Percentiles rank a stretch among this genome's conserved stretches.
Conservation (phyloP, 768 basidiomycete genomes). For the Termitomyces eurrhizus region DNA sequence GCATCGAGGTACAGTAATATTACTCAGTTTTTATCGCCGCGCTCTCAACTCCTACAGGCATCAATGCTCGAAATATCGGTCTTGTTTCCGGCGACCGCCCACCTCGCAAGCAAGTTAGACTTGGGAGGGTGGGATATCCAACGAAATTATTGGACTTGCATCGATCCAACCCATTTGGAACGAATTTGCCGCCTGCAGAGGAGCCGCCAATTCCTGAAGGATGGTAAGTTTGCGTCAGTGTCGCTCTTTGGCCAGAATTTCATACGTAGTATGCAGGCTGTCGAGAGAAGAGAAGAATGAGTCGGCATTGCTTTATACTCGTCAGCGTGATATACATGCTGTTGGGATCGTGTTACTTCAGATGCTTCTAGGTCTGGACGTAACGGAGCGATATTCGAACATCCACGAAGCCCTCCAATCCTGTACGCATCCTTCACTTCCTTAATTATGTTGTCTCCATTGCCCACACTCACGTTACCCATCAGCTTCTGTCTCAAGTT, state of each 20-base stretch:
- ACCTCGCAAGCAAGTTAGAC: slow-evolving; percentile 58
- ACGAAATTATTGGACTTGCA: slow-evolving; percentile 76
- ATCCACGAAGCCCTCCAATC: slow-evolving; percentile 54
- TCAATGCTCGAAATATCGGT: slow-evolving; percentile 57
- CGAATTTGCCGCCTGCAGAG: slow-evolving; percentile 26
- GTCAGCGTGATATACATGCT: slow-evolving; percentile 77
- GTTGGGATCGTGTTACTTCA: slow-evolving; percentile 78
- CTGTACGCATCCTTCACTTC: slow-evolving; percentile 33
- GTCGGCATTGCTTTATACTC: slow-evolving; percentile 69
- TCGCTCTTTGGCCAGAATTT: background rate
- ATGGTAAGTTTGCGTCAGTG: slow-evolving; percentile 22
- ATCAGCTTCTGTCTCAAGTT: slow-evolving; percentile 50
- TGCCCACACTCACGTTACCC: background rate
- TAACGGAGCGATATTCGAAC: slow-evolving; percentile 50
- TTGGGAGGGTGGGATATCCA: slow-evolving; percentile 70
- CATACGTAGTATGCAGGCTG: slow-evolving; percentile 41
- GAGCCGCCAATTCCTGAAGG: slow-evolving; percentile 46
- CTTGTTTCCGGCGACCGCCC: slow-evolving; percentile 50
- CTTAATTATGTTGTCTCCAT: background rate
- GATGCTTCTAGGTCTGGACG: slow-evolving; percentile 80
- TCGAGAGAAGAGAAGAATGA: slow-evolving; percentile 78
- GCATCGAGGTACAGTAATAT: slow-evolving; percentile 52
- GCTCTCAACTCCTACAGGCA: slow-evolving; percentile 33
- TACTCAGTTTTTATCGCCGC: background rate
- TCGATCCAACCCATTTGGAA: slow-evolving; percentile 75